Percentiles rank a stretch among this genome's conserved stretches.
These are phyloP conservation scores for Nicotiana knightiana DNA, from an alignment of 257 asterid genomes.

Conservation along the genomic window DNA sequence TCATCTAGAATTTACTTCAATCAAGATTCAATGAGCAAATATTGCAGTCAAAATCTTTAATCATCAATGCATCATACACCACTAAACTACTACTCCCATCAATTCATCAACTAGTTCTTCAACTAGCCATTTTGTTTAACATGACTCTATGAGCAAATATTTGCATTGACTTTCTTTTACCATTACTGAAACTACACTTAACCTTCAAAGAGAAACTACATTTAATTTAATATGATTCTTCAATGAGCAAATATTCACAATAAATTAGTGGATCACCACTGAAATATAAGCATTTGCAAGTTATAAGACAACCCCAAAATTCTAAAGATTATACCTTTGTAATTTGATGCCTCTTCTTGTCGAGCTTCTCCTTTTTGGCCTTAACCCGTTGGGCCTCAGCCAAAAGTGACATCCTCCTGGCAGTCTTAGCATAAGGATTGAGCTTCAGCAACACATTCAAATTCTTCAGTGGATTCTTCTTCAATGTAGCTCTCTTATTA, in stretches of 20 bases:
- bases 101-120: no score
- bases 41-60: neutral
- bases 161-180: neutral
- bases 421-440: constrained; percentile 72
- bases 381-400: constrained; percentile 76
- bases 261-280: neutral
- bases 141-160: neutral
- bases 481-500: constrained; percentile 24
- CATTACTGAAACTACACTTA: neutral
- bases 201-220: no score
- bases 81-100: no score
- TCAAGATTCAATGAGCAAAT: neutral
- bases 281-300: neutral
- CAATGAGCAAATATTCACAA: neutral
- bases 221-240: no score
- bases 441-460: constrained; percentile 46
- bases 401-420: constrained; percentile 72
- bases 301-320: no score
- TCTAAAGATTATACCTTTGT: constrained; percentile 48
- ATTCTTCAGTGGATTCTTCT: constrained; percentile 16
- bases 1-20: neutral
- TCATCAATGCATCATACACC: no score
- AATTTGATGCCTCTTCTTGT: constrained; percentile 56
- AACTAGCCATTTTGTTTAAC: neutral
- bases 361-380: constrained; percentile 69